phyloP scores from a whole-genome alignment of 495 filamentous ascomycete species.

The Trichoderma reesei region DNA sequence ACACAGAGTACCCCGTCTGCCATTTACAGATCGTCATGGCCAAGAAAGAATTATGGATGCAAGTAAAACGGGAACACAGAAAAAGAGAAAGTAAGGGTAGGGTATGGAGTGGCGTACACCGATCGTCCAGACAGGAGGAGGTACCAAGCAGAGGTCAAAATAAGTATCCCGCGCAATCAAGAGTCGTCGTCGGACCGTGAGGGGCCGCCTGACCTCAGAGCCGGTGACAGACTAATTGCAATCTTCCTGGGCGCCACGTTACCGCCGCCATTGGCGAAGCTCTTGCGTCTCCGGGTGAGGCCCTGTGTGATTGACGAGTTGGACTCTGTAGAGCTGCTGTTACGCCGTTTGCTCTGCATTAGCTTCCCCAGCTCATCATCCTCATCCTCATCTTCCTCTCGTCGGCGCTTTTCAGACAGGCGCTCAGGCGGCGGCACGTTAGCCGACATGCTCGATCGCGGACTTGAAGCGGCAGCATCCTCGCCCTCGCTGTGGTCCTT shows the following conservation, averaged over 20 bases:
- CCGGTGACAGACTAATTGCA: constrained; percentile 34
- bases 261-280: constrained; percentile 12
- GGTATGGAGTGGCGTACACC: not conserved
- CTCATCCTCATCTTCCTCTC: constrained; percentile 83
- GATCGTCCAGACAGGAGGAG: no score
- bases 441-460: constrained; percentile 23
- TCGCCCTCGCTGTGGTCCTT: constrained; percentile 14
- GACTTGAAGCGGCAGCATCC: constrained; percentile 14
- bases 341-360: constrained; percentile 57
- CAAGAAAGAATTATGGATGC: not conserved
- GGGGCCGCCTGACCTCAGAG: constrained; percentile 23
- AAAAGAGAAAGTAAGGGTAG: not conserved
- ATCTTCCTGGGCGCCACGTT: constrained; percentile 30
- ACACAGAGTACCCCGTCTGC: not conserved
- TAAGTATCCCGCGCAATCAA: constrained; percentile 9
- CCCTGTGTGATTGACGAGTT: constrained; percentile 12
- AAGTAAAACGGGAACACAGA: not conserved
- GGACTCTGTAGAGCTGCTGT: constrained; percentile 31
- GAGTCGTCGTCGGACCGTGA: constrained; percentile 17
- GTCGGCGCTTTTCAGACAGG: constrained; percentile 80
- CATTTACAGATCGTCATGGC: not conserved
- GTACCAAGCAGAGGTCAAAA: no score
- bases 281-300: constrained; percentile 18
- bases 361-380: constrained; percentile 77
- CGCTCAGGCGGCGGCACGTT: constrained; percentile 53